A percentile compares a stretch with the other conserved stretches of the same genome.
phyloP scores from a whole-genome alignment of 495 filamentous ascomycete genomes.

The Daldinia concentrica region DNA sequence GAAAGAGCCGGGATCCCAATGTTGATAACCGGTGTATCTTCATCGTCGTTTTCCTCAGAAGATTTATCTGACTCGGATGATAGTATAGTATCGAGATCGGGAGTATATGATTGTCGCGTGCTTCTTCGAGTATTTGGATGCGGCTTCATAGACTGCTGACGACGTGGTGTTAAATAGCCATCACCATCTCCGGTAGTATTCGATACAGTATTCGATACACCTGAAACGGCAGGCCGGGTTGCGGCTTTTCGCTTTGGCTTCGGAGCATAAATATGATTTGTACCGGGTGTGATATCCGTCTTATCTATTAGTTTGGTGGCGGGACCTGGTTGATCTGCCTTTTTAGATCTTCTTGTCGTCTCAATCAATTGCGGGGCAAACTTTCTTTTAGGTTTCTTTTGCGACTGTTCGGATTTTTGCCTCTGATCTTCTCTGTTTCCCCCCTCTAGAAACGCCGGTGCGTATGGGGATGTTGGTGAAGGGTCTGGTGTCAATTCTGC shows the following conservation, averaged over 20 bases:
- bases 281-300: conserved; percentile 67
- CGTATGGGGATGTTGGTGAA: conserved; percentile 53
- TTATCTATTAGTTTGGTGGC: conserved; percentile 62
- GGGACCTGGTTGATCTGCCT: conserved; percentile 60
- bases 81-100: conserved; percentile 51
- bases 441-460: conserved; percentile 33
- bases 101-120: conserved; percentile 53
- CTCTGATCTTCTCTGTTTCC: conserved; percentile 26
- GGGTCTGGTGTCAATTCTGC: conserved; percentile 62
- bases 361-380: conserved; percentile 75
- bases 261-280: conserved; percentile 64
- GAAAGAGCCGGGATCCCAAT: conserved; percentile 46
- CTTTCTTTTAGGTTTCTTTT: conserved; percentile 52
- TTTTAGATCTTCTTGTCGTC: conserved; percentile 67
- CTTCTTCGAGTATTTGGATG: conserved; percentile 52
- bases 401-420: conserved; percentile 14
- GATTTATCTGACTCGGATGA: conserved; percentile 50
- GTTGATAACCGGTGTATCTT: conserved; percentile 35
- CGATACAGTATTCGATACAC: conserved; percentile 36
- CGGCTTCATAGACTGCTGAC: conserved; percentile 51
- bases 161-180: conserved; percentile 40
- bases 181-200: conserved; percentile 34
- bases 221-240: conserved; percentile 32
- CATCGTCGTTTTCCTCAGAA: conserved; percentile 47
- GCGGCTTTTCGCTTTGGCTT: conserved; percentile 51